A percentile compares a stretch with the other conserved stretches of the same genome.
Evolutionary conservation across 805 yeast genomes (phyloP).

Genomic region (Ogataea philodendri): DNA sequence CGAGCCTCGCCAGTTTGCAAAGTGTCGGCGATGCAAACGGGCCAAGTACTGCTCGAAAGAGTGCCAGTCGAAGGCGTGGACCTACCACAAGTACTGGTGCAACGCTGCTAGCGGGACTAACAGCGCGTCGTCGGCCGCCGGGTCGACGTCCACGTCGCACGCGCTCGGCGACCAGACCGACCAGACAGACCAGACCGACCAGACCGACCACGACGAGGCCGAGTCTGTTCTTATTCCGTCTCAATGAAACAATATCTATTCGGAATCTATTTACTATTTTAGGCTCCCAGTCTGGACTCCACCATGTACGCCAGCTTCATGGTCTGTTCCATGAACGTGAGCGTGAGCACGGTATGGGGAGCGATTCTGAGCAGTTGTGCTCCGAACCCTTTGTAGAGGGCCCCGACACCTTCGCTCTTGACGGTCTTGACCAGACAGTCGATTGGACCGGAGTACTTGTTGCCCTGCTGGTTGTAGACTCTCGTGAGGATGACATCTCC

Average conservation of each 20-base stretch:
- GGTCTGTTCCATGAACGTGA: constrained; percentile 95
- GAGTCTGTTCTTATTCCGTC: constrained; percentile 3
- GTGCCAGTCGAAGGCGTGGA: constrained; percentile 92
- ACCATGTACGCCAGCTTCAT: constrained; percentile 55
- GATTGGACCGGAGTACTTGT: constrained; percentile 78
- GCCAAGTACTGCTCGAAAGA: constrained; percentile 93
- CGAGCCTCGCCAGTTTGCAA: constrained; percentile 87
- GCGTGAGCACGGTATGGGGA: constrained; percentile 88
- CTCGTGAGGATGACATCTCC: constrained; percentile 95
- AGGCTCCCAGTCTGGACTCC: constrained; percentile 35
- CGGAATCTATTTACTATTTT: constrained; percentile 4
- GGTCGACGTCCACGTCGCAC: constrained; percentile 6
- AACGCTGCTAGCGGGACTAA: constrained; percentile 33
- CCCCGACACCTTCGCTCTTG: constrained; percentile 75
- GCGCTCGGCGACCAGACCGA: constrained; percentile 6
- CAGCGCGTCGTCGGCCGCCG: constrained; percentile 11
- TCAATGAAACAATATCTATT: neutral
- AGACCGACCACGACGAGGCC: constrained; percentile 2
- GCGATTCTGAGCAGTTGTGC: constrained; percentile 92
- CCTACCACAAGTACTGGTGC: constrained; percentile 94
- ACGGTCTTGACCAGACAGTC: constrained; percentile 89
- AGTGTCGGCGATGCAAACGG: constrained; percentile 89
- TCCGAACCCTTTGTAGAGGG: constrained; percentile 91
- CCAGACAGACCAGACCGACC: constrained; percentile 4
- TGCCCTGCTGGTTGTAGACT: constrained; percentile 91